Percentiles rank a stretch among this genome's conserved stretches.
Conservation (phyloP, 164 flowering plant species). For the Akebia trifoliata region DNA sequence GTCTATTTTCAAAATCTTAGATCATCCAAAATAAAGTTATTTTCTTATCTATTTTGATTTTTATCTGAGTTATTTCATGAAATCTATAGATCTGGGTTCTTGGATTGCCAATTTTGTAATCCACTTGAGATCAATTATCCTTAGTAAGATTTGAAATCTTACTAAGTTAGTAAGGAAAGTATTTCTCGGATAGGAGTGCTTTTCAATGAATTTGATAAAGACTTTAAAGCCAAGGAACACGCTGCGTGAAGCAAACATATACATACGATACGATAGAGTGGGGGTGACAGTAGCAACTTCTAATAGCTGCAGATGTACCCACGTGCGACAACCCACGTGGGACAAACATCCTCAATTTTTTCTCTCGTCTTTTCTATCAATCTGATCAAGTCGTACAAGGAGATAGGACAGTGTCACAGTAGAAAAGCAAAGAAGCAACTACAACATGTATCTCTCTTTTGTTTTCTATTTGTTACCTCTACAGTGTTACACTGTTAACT, state of each 20-base stretch:
- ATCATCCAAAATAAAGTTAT: no score
- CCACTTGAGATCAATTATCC: no score
- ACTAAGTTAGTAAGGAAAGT: no score
- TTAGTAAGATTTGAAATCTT: no score
- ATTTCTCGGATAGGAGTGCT: background rate
- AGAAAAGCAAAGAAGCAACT: background rate
- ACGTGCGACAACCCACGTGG: slow-evolving; percentile 24
- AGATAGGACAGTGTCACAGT: background rate
- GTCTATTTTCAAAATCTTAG: no score
- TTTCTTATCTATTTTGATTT: no score
- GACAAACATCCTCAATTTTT: slow-evolving; percentile 16
- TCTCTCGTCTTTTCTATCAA: slow-evolving; percentile 8
- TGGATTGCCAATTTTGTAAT: no score
- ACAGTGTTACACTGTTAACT: no score
- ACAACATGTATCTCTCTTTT: no score
- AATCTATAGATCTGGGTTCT: no score
- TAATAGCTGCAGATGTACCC: slow-evolving; percentile 29
- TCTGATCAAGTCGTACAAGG: background rate
- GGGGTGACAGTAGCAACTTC: slow-evolving; percentile 14
- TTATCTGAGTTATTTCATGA: no score
- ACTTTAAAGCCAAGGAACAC: slow-evolving; percentile 37
- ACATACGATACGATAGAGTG: slow-evolving; percentile 3
- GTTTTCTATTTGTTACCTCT: no score
- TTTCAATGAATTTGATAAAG: slow-evolving; percentile 4
- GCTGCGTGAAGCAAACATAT: slow-evolving; percentile 54